Percentiles rank a stretch among this genome's conserved stretches.
Evolutionary conservation across 179 eudicot genomes (phyloP).

Genomic region (Pouteria campechiana): DNA sequence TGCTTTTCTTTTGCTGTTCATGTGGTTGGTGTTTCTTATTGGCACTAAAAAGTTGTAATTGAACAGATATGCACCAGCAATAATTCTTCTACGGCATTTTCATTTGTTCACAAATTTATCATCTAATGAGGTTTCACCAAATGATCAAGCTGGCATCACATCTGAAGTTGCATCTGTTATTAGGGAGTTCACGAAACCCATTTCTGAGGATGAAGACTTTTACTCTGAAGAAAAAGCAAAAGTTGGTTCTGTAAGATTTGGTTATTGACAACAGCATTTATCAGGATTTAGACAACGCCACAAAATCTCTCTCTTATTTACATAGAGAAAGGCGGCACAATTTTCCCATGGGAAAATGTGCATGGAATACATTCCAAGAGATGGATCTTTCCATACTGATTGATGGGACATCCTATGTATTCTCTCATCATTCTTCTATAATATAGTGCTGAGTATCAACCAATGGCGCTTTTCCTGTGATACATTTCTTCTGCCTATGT

Average conservation of each 20-base stretch:
- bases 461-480: no score
- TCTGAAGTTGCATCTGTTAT: constrained; percentile 81
- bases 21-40: background rate
- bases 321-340: no score
- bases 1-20: background rate
- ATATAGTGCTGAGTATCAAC: no score
- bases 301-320: no score
- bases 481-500: no score
- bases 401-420: no score
- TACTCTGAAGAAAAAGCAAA: constrained; percentile 25
- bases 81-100: constrained; percentile 82
- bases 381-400: no score
- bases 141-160: constrained; percentile 58
- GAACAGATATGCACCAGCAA: constrained; percentile 74
- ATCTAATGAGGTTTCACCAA: constrained; percentile 50
- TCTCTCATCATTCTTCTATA: no score
- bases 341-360: no score
- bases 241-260: constrained; percentile 32
- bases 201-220: constrained; percentile 29
- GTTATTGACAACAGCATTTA: no score
- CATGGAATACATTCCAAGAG: no score
- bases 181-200: constrained; percentile 68
- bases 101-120: constrained; percentile 59
- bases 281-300: no score
- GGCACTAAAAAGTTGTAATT: constrained; percentile 1